Conservation (phyloP, 495 filamentous ascomycete genomes). For the Penicilliopsis zonata region DNA sequence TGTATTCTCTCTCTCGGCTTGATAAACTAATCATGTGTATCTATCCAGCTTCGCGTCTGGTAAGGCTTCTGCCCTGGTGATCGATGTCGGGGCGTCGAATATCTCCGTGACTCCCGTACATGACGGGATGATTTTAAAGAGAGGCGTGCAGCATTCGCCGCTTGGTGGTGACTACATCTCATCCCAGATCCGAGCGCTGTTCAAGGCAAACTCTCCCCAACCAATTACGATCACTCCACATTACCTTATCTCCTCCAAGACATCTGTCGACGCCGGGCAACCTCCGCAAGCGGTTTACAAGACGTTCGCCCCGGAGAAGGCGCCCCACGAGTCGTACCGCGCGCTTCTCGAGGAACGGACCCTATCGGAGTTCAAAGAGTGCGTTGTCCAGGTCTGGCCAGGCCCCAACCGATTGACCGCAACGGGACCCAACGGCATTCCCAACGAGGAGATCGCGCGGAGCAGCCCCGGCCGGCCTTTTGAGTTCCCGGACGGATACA, state of each 20-base stretch:
- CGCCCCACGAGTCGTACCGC: constrained; percentile 62
- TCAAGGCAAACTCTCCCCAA: constrained; percentile 57
- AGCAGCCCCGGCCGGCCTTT: constrained; percentile 66
- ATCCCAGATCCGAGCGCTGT: constrained; percentile 70
- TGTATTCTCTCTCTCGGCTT: neutral
- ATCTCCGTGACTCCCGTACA: constrained; percentile 85
- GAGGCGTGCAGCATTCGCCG: constrained; percentile 71
- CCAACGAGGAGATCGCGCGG: constrained; percentile 57
- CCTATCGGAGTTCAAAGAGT: constrained; percentile 93
- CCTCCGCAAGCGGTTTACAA: constrained; percentile 61
- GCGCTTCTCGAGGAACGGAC: constrained; percentile 83
- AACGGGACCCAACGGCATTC: constrained; percentile 41
- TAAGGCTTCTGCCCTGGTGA: constrained; percentile 80
- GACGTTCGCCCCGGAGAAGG: constrained; percentile 46
- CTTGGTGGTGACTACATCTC: constrained; percentile 84
- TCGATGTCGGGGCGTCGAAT: constrained; percentile 86
- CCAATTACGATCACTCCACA: constrained; percentile 73
- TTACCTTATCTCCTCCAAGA: constrained; percentile 77
- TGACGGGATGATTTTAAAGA: constrained; percentile 87
- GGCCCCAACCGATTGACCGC: constrained; percentile 58
- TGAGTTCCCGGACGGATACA: constrained; percentile 91
- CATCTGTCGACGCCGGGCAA: constrained; percentile 75
- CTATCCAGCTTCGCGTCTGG: constrained; percentile 65
- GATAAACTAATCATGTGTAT: neutral
- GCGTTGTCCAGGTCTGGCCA: constrained; percentile 86